phyloP scores from a whole-genome alignment of 345 rosid species.

The Garcia nutans region DNA sequence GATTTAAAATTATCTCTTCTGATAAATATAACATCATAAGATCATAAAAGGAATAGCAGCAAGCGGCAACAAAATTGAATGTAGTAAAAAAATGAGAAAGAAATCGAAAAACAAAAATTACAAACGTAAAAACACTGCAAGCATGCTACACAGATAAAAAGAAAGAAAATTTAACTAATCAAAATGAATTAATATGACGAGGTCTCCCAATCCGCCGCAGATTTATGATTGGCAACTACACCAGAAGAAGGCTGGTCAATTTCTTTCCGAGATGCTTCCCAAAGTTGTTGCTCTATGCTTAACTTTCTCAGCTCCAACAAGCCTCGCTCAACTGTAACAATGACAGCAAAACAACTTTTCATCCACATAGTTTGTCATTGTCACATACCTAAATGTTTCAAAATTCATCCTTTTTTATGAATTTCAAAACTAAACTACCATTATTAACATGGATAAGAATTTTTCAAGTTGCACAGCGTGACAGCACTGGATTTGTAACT shows the following conservation, averaged over 20 bases:
- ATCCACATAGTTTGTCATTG: too few species aligned
- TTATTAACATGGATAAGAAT: background rate
- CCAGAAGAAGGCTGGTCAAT: slow-evolving; percentile 39
- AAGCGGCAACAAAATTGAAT: slow-evolving; percentile 12
- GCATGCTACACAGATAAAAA: background rate
- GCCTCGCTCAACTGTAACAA: slow-evolving; percentile 69
- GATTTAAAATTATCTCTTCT: too few species aligned
- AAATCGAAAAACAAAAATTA: background rate
- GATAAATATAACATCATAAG: too few species aligned
- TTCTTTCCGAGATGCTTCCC: slow-evolving; percentile 83
- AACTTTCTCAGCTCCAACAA: slow-evolving; percentile 74
- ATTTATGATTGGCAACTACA: slow-evolving; percentile 28
- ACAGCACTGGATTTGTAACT: background rate
- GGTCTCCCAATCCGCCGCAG: slow-evolving; percentile 24
- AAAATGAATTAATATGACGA: slow-evolving; percentile 9
- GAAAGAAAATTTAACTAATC: background rate
- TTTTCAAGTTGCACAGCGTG: background rate
- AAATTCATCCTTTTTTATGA: background rate
- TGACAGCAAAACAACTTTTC: background rate
- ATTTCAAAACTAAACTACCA: background rate
- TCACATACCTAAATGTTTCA: too few species aligned
- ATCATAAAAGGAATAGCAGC: too few species aligned
- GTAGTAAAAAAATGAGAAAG: background rate
- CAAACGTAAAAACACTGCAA: slow-evolving; percentile 6
- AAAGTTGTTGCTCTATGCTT: slow-evolving; percentile 83